A percentile compares a stretch with the other conserved stretches of the same genome.
Evolutionary conservation across 1,284 basidiomycete genomes (phyloP).

Genomic region (Afroboletus lepidellus): DNA sequence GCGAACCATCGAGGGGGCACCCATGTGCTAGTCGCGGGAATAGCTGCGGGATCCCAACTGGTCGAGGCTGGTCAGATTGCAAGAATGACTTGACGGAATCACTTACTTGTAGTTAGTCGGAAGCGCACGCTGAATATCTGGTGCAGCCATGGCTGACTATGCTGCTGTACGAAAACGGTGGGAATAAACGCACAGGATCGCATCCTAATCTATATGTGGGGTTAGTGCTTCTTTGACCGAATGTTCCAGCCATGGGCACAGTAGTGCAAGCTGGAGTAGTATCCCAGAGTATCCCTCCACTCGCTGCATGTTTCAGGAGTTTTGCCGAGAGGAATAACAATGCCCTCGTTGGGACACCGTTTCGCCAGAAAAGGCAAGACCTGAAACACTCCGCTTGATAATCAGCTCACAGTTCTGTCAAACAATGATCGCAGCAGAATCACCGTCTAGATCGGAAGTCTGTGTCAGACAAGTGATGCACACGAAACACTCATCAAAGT

Average conservation of each 20-base stretch:
- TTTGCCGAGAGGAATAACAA: background rate
- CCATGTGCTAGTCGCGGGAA: constrained; percentile 26
- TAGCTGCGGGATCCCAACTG: constrained; percentile 27
- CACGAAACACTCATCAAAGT: too few species aligned
- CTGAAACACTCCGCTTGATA: too few species aligned
- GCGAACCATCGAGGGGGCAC: constrained; percentile 26
- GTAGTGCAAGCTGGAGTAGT: background rate
- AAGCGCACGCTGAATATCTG: constrained; percentile 19
- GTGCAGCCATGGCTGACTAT: constrained; percentile 22
- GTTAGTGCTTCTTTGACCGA: background rate
- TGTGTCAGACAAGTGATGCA: too few species aligned
- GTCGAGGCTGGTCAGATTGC: constrained; percentile 2
- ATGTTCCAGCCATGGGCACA: too few species aligned
- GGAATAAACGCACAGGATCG: too few species aligned
- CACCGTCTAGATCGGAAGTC: too few species aligned
- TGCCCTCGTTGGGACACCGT: too few species aligned
- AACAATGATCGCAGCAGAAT: too few species aligned
- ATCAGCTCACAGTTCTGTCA: too few species aligned
- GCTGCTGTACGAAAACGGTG: too few species aligned
- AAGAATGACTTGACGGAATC: background rate
- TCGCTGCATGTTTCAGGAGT: background rate
- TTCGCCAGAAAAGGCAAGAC: too few species aligned
- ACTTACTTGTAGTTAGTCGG: constrained; percentile 19
- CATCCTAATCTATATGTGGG: too few species aligned
- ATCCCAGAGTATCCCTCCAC: background rate